These are phyloP conservation scores for Tilletia indica DNA, from an alignment of 1,284 basidiomycete species.

Conservation along the genomic window DNA sequence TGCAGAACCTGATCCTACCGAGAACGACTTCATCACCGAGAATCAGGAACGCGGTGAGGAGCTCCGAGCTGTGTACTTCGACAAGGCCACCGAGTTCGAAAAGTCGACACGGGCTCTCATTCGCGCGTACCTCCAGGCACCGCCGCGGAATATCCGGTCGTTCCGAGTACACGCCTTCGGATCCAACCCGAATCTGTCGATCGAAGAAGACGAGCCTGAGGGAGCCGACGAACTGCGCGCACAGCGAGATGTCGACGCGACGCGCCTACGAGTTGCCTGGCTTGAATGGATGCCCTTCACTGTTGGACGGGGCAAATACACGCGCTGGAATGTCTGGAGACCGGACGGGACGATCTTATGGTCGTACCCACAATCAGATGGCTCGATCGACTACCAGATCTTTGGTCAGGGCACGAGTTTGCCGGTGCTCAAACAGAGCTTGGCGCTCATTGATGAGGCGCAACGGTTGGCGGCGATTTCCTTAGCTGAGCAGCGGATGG, in stretches of 20 bases:
- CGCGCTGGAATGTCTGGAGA: constrained; percentile 35
- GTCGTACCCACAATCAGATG: constrained; percentile 38
- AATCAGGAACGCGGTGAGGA: constrained; percentile 24
- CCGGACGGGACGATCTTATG: constrained; percentile 39
- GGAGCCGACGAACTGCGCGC: constrained; percentile 31
- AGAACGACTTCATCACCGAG: constrained; percentile 43
- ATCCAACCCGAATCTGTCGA: constrained; percentile 11
- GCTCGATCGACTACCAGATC: constrained; percentile 36
- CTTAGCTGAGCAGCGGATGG: background rate
- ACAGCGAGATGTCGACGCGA: constrained; percentile 46
- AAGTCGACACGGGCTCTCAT: constrained; percentile 37
- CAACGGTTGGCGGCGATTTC: background rate
- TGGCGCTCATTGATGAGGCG: constrained; percentile 36
- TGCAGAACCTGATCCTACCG: constrained; percentile 31
- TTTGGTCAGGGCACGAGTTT: constrained; percentile 42
- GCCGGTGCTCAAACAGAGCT: constrained; percentile 33
- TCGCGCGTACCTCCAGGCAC: constrained; percentile 25
- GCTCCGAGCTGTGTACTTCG: constrained; percentile 28
- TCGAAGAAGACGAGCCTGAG: constrained; percentile 28
- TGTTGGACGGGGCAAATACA: constrained; percentile 38
- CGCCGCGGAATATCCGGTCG: constrained; percentile 10
- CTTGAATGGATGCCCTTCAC: constrained; percentile 44
- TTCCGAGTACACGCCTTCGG: constrained; percentile 26
- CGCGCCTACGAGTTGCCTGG: constrained; percentile 46
- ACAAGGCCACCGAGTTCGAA: constrained; percentile 40